Percentiles rank a stretch among this genome's conserved stretches.
phyloP scores from a whole-genome alignment of 345 rosid species.

The Gossypium herbaceum region DNA sequence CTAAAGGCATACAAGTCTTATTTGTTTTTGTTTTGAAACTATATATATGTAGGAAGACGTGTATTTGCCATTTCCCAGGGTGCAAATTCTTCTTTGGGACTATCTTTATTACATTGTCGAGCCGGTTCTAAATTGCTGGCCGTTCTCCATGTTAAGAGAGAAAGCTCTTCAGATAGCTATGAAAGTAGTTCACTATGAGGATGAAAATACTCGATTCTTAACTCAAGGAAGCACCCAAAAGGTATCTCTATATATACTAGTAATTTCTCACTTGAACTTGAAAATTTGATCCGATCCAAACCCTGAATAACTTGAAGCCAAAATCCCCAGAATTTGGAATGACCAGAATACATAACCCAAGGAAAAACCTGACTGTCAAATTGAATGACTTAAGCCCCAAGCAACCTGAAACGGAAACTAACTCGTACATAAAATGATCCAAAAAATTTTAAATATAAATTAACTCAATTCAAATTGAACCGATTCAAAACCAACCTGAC shows the following conservation, averaged over 20 bases:
- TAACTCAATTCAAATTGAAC: too few relatives aligned
- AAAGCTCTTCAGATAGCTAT: slow-evolving; percentile 42
- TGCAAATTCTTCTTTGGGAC: slow-evolving; percentile 56
- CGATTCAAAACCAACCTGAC: not conserved
- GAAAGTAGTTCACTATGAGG: slow-evolving; percentile 64
- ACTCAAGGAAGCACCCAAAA: slow-evolving; percentile 52
- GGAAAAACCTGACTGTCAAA: too few relatives aligned
- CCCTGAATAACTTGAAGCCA: too few relatives aligned
- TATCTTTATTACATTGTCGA: slow-evolving; percentile 39
- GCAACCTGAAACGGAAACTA: too few relatives aligned
- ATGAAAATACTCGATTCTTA: slow-evolving; percentile 55
- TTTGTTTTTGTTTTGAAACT: not conserved
- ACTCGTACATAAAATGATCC: too few relatives aligned
- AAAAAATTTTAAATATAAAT: too few relatives aligned
- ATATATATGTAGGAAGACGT: slow-evolving; percentile 43
- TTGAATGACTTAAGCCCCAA: too few relatives aligned
- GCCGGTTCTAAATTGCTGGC: slow-evolving; percentile 51
- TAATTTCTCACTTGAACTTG: too few relatives aligned
- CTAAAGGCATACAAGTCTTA: not conserved
- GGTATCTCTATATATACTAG: not conserved
- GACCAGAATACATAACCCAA: too few relatives aligned
- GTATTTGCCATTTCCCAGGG: slow-evolving; percentile 42
- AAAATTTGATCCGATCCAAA: too few relatives aligned
- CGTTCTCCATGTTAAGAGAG: slow-evolving; percentile 45
- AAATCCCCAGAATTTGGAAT: too few relatives aligned